Conservation (phyloP, 2,329 filamentous ascomycete species). For the Xylaria sp. region DNA sequence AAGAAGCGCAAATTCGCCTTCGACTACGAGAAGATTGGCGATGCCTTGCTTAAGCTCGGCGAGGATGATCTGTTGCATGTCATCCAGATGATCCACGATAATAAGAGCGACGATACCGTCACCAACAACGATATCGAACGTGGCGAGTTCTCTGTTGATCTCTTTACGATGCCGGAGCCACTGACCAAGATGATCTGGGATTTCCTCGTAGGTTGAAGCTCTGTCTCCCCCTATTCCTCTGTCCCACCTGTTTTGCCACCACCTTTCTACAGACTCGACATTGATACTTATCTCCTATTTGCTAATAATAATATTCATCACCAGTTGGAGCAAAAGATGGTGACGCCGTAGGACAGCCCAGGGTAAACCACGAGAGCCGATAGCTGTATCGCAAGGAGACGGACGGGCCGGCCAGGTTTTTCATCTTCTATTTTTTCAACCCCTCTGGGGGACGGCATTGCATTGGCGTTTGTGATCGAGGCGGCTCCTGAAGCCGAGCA, state of each 20-base stretch:
- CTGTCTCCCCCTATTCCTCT: too few relatives aligned
- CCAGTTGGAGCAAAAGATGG: slow-evolving; percentile 47
- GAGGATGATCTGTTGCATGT: slow-evolving; percentile 96
- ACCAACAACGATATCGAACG: slow-evolving; percentile 97
- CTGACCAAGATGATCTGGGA: slow-evolving; percentile 97
- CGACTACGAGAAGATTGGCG: slow-evolving; percentile 97
- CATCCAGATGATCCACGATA: slow-evolving; percentile 97
- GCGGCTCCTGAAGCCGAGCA: slow-evolving; percentile 34
- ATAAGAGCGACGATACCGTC: slow-evolving; percentile 93
- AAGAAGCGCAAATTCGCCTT: slow-evolving; percentile 81
- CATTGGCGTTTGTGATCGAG: slow-evolving; percentile 44
- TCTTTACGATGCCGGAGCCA: slow-evolving; percentile 93
- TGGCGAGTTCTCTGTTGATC: slow-evolving; percentile 97
- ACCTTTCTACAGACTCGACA: too few relatives aligned
- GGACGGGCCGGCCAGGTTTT: slow-evolving; percentile 8
- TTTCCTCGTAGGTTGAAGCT: slow-evolving; percentile 63
- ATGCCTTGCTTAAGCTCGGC: slow-evolving; percentile 85
- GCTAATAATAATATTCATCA: slow-evolving; percentile 26
- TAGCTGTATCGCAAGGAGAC: slow-evolving; percentile 12
- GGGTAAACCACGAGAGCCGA: slow-evolving; percentile 1
- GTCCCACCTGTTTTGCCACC: background rate
- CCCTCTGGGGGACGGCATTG: slow-evolving; percentile 41
- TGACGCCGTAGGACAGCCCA: slow-evolving; percentile 34
- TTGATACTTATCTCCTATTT: background rate
- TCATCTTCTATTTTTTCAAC: slow-evolving; percentile 19